Conservation (phyloP, 2,329 filamentous ascomycete species). For the Fusarium proliferatum region DNA sequence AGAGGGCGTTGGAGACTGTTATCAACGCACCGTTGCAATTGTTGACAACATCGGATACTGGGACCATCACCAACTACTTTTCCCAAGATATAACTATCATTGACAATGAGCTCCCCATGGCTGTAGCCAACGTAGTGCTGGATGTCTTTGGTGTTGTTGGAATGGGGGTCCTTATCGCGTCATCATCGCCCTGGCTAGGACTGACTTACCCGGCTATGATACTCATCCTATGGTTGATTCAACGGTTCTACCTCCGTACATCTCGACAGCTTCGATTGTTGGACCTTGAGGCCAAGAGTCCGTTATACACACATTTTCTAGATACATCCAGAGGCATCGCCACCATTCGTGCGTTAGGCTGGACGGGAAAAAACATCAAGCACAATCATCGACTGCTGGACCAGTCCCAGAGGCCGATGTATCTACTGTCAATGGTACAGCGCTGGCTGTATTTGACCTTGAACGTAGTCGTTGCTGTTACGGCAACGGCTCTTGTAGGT, state of each 20-base stretch:
- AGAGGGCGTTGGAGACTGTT: constrained; percentile 47
- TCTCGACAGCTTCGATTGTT: neutral
- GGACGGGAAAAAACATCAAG: neutral
- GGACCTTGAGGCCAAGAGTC: neutral
- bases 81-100: constrained; percentile 57
- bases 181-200: neutral
- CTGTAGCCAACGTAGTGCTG: constrained; percentile 46
- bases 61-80: constrained; percentile 56
- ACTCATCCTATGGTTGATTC: neutral
- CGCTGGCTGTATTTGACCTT: neutral
- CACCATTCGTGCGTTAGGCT: neutral
- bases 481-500: neutral
- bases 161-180: constrained; percentile 49
- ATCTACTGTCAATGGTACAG: neutral
- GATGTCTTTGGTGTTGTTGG: constrained; percentile 48
- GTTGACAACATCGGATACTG: constrained; percentile 55
- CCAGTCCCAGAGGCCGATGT: neutral
- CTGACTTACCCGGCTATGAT: neutral
- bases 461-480: neutral
- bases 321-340: neutral
- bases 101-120: constrained; percentile 52
- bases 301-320: neutral
- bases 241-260: neutral
- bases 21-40: constrained; percentile 54
- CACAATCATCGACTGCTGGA: neutral